A percentile compares a stretch with the other conserved stretches of the same genome.
Evolutionary conservation across 768 basidiomycete species (phyloP).

Genomic region (Tulasnella sp.): DNA sequence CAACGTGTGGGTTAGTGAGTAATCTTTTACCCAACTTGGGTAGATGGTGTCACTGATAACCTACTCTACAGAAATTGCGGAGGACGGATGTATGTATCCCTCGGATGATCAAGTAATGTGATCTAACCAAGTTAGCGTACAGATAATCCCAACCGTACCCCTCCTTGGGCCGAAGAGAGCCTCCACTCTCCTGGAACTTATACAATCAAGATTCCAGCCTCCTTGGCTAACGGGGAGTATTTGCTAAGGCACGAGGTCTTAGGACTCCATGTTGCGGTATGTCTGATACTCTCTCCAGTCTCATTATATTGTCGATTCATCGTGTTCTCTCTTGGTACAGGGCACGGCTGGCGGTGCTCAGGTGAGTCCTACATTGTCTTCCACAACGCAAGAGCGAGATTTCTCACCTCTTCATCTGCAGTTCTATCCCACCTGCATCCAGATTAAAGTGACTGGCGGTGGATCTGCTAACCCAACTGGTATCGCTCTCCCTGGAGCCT

Average conservation of each 20-base stretch:
- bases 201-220: conserved; percentile 14
- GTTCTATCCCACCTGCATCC: conserved; percentile 20
- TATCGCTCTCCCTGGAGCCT: conserved; percentile 23
- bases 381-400: neutral
- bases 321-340: neutral
- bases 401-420: neutral
- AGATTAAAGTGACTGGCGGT: conserved; percentile 10
- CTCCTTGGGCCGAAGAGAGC: conserved; percentile 25
- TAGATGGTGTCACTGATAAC: neutral
- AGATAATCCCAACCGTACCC: conserved; percentile 23
- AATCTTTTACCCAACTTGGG: neutral
- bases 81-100: conserved; percentile 27
- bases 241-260: conserved; percentile 21
- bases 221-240: conserved; percentile 20
- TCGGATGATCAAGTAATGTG: neutral
- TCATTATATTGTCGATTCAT: neutral
- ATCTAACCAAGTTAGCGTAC: neutral
- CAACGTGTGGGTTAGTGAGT: conserved; percentile 29
- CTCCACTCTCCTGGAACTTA: conserved; percentile 13
- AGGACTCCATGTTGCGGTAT: neutral
- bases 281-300: neutral
- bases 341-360: neutral
- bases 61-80: conserved; percentile 8
- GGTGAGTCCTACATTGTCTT: neutral
- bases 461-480: conserved; percentile 19